phyloP scores from a whole-genome alignment of 306 rosid genomes.

The Citrullus amarus region DNA sequence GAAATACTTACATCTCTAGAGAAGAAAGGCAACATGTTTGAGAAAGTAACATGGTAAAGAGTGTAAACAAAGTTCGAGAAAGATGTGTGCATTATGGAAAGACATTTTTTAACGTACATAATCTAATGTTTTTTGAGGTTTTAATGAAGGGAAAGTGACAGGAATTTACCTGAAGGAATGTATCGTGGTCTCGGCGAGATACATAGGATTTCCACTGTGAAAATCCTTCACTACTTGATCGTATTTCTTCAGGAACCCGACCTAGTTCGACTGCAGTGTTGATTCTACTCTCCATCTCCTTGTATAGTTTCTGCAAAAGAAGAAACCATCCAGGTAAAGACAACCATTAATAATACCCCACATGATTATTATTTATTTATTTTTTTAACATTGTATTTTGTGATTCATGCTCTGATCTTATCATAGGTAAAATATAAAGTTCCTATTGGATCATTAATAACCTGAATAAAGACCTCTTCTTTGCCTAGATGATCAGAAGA shows the following conservation, averaged over 20 bases:
- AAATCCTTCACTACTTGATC: slow-evolving; percentile 32
- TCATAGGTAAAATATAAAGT: background rate
- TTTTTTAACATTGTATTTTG: background rate
- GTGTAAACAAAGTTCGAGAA: background rate
- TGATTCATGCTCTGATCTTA: background rate
- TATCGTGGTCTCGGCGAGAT: slow-evolving; percentile 55
- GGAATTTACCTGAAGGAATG: slow-evolving; percentile 48
- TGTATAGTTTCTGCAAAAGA: slow-evolving; percentile 38
- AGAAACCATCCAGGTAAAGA: background rate
- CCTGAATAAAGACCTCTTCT: slow-evolving; percentile 28
- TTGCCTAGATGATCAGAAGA: background rate
- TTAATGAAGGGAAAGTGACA: background rate
- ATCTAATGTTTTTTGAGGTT: background rate
- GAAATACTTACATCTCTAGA: background rate
- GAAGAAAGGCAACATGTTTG: too few relatives aligned
- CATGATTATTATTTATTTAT: background rate
- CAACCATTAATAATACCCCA: background rate
- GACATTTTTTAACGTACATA: background rate
- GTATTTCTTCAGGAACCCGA: slow-evolving; percentile 37
- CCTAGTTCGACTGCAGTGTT: slow-evolving; percentile 30
- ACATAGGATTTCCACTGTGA: slow-evolving; percentile 52
- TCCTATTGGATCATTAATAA: background rate
- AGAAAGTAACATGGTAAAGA: too few relatives aligned
- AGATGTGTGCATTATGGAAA: background rate
- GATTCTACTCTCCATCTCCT: slow-evolving; percentile 48